These are phyloP conservation scores for Arthroderma uncinatum DNA, from an alignment of 2,329 filamentous ascomycete genomes.

Conservation along the genomic window DNA sequence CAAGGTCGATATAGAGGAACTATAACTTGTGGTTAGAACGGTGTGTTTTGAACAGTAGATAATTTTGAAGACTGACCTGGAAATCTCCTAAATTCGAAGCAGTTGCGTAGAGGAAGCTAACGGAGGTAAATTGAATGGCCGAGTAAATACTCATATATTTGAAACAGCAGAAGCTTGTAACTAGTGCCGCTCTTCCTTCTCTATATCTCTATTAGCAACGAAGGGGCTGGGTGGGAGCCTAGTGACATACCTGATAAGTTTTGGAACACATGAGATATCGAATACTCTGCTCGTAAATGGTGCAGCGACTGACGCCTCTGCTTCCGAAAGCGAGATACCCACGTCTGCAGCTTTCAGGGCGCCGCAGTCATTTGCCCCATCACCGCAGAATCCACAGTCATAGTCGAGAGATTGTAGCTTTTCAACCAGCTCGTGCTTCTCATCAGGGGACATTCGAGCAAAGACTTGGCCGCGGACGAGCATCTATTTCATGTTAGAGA, in stretches of 20 bases:
- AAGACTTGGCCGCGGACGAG: conserved; percentile 87
- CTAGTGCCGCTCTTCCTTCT: conserved; percentile 83
- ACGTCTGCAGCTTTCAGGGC: conserved; percentile 95
- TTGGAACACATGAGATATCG: conserved; percentile 88
- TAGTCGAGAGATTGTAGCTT: conserved; percentile 95
- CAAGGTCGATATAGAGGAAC: conserved; percentile 90
- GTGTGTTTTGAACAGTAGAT: not conserved
- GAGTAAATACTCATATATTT: conserved; percentile 99
- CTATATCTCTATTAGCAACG: conserved; percentile 33
- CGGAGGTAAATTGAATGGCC: conserved; percentile 96
- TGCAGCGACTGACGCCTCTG: conserved; percentile 94
- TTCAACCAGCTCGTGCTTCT: conserved; percentile 95
- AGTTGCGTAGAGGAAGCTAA: conserved; percentile 89
- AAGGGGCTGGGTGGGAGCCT: conserved; percentile 9
- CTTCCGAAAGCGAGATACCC: conserved; percentile 91
- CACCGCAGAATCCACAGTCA: conserved; percentile 89
- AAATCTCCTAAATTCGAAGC: conserved; percentile 95
- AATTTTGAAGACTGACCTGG: conserved; percentile 45
- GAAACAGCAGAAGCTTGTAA: conserved; percentile 99
- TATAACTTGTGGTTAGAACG: conserved; percentile 21
- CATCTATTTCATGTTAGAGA: conserved; percentile 47
- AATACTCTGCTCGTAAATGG: conserved; percentile 93
- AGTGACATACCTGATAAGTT: conserved; percentile 61
- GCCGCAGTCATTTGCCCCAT: conserved; percentile 95
- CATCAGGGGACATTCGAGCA: conserved; percentile 95